Evolutionary conservation across 1,139 yeast species (phyloP), one percentile per base, ranked within the genome.

Genomic region (Yamadazyma sp.): DNA sequence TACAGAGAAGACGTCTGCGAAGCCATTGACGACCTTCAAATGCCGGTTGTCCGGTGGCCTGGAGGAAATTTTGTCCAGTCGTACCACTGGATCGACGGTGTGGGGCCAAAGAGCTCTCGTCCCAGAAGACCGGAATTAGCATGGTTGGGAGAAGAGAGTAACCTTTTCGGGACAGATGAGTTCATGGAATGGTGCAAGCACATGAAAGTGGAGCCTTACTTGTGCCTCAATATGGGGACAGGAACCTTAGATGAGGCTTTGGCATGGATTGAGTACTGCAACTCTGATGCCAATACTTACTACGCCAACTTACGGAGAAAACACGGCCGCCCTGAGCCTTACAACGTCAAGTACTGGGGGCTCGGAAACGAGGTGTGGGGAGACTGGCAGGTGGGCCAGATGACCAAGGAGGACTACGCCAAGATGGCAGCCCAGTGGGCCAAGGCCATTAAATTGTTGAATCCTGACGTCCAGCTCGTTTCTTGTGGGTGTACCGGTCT

Each of bases 281-380:
- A 61, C 43, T 55, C 62, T 3, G 51, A 50, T 31, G 50, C 50
- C 6, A 53, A 61, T 42, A 61, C 66, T 5, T 58, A 59, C 37
- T 61, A 49, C 40, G 53, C 53, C 28, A 49, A 49, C 23, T 41
- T 49, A 27, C 58, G 66, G 38, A 49, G 66, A 31, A 49, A 54
- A 34, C 54, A 61, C 36, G 66, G 66, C 6, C 64, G 56, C 40
- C 55, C 52, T 15, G 55, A 59, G 41, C 66, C 66, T 7, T 62
- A 58, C 36, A 55, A 56, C 33, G 64, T 61, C 34, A 61, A 61
- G 45, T 61, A 62, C 42, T 62, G 66, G 66, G 61, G 62, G 7
- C 50, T 61, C 16, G 66, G 66, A 7, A 61, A 61, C 42, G 66
- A 61, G 45, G 61, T 62, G 26, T 62, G 64, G 64, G 66, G 66